Base-by-base conservation (phyloP, 2,329 filamentous ascomycete species). In the Paradendryphiella salina region DNA sequence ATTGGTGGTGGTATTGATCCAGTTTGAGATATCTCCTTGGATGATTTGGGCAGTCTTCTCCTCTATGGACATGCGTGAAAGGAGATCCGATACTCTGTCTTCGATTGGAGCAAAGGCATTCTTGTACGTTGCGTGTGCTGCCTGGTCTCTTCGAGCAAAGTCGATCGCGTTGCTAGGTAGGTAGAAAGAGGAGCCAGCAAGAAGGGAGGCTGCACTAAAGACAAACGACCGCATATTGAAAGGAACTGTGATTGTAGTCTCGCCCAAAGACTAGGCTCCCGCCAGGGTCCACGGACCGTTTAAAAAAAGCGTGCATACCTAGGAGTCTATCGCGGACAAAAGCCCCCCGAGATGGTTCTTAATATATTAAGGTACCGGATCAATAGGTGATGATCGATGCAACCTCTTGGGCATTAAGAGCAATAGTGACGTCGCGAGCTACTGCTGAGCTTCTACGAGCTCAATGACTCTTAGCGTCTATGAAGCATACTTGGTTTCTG, bases 1-100 rank as follows among this genome's bases (percentile, higher is more conserved):
- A 47, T 85, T 85, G 28, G 81, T 80, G 0, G 82, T 85, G n/a
- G 79, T 79, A 66, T 90, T 84, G 69, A 90, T 80, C 83, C 86
- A 91, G 66, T 89, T 89, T 5, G 81, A 79, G 53, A 91, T 79
- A 64, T 90, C 88, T 39, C 87, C 80, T 75, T 78, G 76, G 40
- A 78, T 71, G n/a, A 78, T 76, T 67, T 90, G 88, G 1, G 85
- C 80, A 36, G 83, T 81, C 74, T 91, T 91, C 52, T 91, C 88
- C 63, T 87, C 79, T 46, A 89, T 80, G 0, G 85, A 89, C 88
- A 91, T 91, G 18, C 85, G 82, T 10, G 81, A 81, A 44, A 91
- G 73, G 4, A 91, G 79, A 67, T 90, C 87, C 8, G 80, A 70
- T 9, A 90, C 81, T 52, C 88, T 79, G 41, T 80, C 81, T 43